phyloP scores from a whole-genome alignment of 1,139 yeast genomes.

The Blastobotrys apis region DNA sequence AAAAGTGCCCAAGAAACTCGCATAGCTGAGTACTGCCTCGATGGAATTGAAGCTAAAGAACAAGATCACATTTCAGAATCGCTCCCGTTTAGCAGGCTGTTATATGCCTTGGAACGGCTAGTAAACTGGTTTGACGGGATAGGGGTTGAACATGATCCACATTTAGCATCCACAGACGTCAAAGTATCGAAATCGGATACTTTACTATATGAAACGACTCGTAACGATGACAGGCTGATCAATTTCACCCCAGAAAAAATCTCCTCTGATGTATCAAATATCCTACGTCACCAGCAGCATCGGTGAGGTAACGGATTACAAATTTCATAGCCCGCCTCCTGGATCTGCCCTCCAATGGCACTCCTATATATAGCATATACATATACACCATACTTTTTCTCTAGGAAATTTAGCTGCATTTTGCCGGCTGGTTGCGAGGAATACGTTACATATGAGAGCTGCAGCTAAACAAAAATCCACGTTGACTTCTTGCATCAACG shows the following conservation, averaged over 20 bases:
- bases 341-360: no score
- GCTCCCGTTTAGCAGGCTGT: constrained; percentile 16
- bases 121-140: constrained; percentile 16
- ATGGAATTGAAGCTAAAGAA: constrained; percentile 12
- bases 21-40: constrained; percentile 17
- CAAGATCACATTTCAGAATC: neutral
- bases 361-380: no score
- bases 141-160: constrained; percentile 10
- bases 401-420: no score
- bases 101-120: constrained; percentile 13
- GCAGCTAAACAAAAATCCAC: no score
- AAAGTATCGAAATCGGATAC: constrained; percentile 18
- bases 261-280: constrained; percentile 1
- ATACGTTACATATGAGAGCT: no score
- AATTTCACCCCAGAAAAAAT: constrained; percentile 10
- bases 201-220: constrained; percentile 12
- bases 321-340: no score
- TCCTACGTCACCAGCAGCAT: constrained; percentile 1
- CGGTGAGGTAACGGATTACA: no score
- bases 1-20: constrained; percentile 7
- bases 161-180: constrained; percentile 16
- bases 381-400: no score
- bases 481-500: no score
- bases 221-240: constrained; percentile 9
- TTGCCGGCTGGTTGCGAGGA: no score